Evolutionary conservation across 805 yeast species (phyloP), one percentile per base, ranked within the genome.

Genomic region (Torulaspora gathmanii): DNA sequence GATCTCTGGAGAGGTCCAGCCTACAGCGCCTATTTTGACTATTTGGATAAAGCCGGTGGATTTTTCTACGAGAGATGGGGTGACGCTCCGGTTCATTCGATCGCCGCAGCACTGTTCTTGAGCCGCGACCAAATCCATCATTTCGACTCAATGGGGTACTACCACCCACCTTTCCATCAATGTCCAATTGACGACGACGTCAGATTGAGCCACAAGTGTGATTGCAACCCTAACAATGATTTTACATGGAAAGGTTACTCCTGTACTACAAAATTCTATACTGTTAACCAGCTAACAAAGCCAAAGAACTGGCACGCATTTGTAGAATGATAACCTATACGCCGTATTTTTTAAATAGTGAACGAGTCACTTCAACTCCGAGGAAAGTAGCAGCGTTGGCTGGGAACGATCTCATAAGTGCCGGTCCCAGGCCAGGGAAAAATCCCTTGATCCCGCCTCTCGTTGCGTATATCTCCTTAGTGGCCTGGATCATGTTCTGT

Each of bases 351-450:
- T 65, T 67, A 46, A 69, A 68, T 48, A 68, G 53, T 16, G 64
- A 60, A 47, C 68, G 73, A 5, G 95, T 86, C 46, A 90, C 60
- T 65, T 91, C 99, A 25, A 91, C 98, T 37, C 98, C 99, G 28
- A 88, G 77, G 70, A 91, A 91, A 2, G 98, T 90, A 7, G 99
- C 98, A n/a, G 99, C 99, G 67, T 93, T 91, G 17, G 98, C 98
- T 3, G 98, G 98, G 83, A 93, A 91, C 33, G 95, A 83, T 67
- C 99, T 78, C 20, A 88, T 79, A 60, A 91, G 71, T 2, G 98
- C 98, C 5, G 99, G 97, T 0, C 96, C 97, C 19, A 91, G 74
- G 46, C 99, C 99, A 2, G 98, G 98, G 86, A 90, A 91, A 70
- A 91, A 91, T 0, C 95, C 96, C 63, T 81, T 84, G 53, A 88